These are phyloP conservation scores for Verticillium longisporum DNA, from an alignment of 2,329 filamentous ascomycete genomes.

Conservation along the genomic window DNA sequence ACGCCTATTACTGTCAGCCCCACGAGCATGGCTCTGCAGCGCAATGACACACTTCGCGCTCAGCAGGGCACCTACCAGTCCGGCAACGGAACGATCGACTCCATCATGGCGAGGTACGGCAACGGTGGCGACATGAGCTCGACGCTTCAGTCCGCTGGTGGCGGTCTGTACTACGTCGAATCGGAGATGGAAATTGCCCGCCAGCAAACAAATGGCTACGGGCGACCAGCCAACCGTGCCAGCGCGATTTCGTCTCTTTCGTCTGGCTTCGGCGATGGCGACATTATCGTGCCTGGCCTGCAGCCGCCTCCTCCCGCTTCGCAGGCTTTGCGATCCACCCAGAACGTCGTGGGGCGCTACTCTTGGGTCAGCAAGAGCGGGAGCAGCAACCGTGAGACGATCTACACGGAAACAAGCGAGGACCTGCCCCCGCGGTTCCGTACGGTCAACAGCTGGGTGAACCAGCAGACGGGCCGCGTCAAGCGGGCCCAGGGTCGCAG, in stretches of 20 bases:
- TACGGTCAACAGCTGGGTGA: constrained; percentile 56
- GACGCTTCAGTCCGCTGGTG: constrained; percentile 26
- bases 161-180: constrained; percentile 30
- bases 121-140: constrained; percentile 14
- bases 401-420: constrained; percentile 46
- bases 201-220: constrained; percentile 24
- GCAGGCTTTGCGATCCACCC: constrained; percentile 4
- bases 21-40: constrained; percentile 3
- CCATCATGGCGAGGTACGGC: constrained; percentile 12
- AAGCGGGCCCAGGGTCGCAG: constrained; percentile 36
- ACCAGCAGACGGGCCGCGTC: constrained; percentile 52
- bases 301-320: constrained; percentile 8
- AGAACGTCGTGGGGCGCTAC: constrained; percentile 18
- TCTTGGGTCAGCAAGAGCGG: constrained; percentile 26
- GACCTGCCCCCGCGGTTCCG: constrained; percentile 50
- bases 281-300: constrained; percentile 39
- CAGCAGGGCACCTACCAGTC: constrained; percentile 12
- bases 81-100: constrained; percentile 5
- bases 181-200: constrained; percentile 28
- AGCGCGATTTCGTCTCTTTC: constrained; percentile 55
- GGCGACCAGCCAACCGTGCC: constrained; percentile 26
- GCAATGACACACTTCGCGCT: constrained; percentile 4
- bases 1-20: constrained; percentile 9
- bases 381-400: constrained; percentile 35
- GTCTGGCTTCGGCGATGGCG: constrained; percentile 57